Conservation (phyloP, 345 rosid genomes). For the Luvunga scandens region DNA sequence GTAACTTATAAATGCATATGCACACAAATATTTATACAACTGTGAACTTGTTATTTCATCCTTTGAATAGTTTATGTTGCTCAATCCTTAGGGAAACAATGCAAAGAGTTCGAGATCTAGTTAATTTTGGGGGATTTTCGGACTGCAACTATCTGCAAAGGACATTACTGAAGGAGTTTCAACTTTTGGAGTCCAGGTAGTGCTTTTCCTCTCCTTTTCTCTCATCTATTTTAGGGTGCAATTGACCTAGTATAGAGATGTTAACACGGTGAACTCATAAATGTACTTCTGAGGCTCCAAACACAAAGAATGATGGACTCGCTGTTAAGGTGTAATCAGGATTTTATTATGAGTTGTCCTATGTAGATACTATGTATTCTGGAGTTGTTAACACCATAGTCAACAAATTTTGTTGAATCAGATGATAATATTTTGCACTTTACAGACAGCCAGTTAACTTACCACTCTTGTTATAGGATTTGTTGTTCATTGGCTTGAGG, state of each 20-base stretch:
- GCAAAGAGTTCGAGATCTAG: constrained; percentile 58
- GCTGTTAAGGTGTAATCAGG: not conserved
- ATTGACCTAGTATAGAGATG: constrained; percentile 1
- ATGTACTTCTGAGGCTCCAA: not conserved
- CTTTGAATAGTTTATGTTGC: constrained; percentile 8
- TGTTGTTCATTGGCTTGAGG: too few species aligned
- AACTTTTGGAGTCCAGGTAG: constrained; percentile 74
- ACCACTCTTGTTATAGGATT: too few species aligned
- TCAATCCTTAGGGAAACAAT: constrained; percentile 52
- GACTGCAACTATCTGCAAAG: constrained; percentile 53
- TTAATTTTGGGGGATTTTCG: constrained; percentile 59
- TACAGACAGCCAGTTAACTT: too few species aligned
- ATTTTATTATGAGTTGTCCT: not conserved
- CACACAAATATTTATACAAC: constrained; percentile 1
- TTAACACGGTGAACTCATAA: not conserved
- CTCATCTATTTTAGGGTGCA: not conserved
- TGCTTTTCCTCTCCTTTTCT: constrained; percentile 11
- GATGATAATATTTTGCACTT: not conserved
- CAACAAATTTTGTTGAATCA: not conserved
- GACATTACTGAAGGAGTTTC: constrained; percentile 76
- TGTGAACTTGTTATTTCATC: not conserved
- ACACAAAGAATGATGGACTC: not conserved
- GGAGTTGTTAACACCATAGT: too few species aligned
- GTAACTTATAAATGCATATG: constrained; percentile 1
- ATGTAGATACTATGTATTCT: not conserved